phyloP scores from a whole-genome alignment of 2,329 filamentous ascomycete genomes.

The Nothophoma quercina region DNA sequence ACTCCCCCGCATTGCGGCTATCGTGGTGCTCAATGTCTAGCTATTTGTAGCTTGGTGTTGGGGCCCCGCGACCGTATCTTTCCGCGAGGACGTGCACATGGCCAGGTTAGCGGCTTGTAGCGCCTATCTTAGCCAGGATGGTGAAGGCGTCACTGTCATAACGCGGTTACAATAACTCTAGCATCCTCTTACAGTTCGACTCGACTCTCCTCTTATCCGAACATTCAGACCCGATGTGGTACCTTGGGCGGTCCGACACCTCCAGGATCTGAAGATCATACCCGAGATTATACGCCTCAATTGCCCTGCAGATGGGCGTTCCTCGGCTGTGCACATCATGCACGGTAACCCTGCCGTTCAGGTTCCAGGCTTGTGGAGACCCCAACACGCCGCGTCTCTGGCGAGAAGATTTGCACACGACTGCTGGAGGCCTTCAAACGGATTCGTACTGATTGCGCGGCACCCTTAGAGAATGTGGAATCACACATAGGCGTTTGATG shows the following conservation, averaged over 20 bases:
- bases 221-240: not conserved
- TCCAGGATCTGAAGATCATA: slow-evolving; percentile 3
- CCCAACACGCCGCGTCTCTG: not conserved
- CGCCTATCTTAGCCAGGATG: slow-evolving; percentile 2
- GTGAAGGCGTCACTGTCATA: not conserved
- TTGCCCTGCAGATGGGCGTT: slow-evolving; percentile 13
- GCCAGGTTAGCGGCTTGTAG: slow-evolving; percentile 8
- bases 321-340: slow-evolving; percentile 2
- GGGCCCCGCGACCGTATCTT: slow-evolving; percentile 17
- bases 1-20: slow-evolving; percentile 18
- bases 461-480: not conserved
- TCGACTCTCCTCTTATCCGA: slow-evolving; percentile 5
- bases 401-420: not conserved
- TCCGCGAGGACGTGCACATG: slow-evolving; percentile 14
- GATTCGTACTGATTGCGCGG: not conserved
- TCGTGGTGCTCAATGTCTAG: slow-evolving; percentile 8
- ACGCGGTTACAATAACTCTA: not conserved
- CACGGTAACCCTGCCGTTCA: not conserved
- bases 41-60: slow-evolving; percentile 10
- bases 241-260: not conserved
- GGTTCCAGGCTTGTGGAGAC: slow-evolving; percentile 9
- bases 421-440: not conserved
- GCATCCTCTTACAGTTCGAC: not conserved
- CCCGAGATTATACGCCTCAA: not conserved
- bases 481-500: not conserved